These are phyloP conservation scores for Cryptococcus jaspeensis DNA, from an alignment of 1,284 basidiomycete genomes.

Conservation along the genomic window DNA sequence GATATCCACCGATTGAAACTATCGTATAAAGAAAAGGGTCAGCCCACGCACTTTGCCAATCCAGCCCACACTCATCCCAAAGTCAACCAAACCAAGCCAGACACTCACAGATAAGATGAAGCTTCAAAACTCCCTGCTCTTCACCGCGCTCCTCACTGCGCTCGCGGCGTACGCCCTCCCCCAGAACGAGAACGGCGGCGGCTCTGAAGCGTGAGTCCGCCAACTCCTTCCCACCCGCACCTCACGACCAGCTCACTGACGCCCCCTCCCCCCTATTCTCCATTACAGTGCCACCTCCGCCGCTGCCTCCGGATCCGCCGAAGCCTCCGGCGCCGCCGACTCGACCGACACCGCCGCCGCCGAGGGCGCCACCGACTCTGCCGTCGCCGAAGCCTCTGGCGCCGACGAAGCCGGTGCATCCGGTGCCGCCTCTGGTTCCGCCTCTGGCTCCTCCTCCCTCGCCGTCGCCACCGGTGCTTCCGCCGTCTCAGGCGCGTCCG, in stretches of 20 bases:
- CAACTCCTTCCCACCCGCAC: neutral
- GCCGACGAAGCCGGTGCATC: slow-evolving; percentile 1
- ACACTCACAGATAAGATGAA: slow-evolving; percentile 7
- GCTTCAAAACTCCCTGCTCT: slow-evolving; percentile 15
- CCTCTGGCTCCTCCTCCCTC: neutral
- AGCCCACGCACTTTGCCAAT: neutral
- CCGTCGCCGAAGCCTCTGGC: slow-evolving; percentile 1
- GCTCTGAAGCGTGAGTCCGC: slow-evolving; percentile 7
- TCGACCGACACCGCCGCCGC: slow-evolving; percentile 5
- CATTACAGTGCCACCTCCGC: neutral
- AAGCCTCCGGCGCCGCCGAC: slow-evolving; percentile 10
- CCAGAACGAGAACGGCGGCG: slow-evolving; percentile 16
- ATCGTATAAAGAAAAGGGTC: neutral
- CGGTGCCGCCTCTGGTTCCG: slow-evolving; percentile 3
- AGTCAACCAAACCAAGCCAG: neutral
- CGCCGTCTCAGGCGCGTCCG: slow-evolving; percentile 1
- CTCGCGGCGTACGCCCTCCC: slow-evolving; percentile 12
- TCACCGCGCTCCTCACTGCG: slow-evolving; percentile 15
- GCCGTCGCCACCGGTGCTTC: slow-evolving; percentile 2
- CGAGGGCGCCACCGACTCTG: neutral
- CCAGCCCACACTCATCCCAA: neutral
- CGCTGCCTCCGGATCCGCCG: neutral
- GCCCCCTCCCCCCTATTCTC: neutral
- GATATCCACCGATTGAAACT: neutral
- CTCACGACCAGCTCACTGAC: neutral